Percentiles rank a stretch among this genome's conserved stretches.
Conservation (phyloP, 1,284 basidiomycete genomes). For the Dichomitus squalens region DNA sequence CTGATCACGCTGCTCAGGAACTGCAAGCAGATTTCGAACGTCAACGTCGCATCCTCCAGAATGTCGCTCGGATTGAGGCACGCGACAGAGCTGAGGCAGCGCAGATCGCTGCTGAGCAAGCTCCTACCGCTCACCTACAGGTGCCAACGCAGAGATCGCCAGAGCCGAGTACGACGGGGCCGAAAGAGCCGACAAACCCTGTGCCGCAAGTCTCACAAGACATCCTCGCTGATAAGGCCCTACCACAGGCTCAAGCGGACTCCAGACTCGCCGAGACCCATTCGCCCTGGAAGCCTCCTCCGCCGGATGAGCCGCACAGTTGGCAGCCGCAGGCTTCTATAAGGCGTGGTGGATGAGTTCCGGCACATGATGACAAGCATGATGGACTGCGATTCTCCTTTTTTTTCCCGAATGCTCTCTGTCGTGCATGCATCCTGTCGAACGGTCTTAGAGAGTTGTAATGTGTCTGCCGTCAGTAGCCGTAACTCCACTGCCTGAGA, state of each 20-base stretch:
- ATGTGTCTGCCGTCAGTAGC: too few species aligned
- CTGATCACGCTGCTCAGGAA: constrained; percentile 21
- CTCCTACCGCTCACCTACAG: constrained; percentile 7
- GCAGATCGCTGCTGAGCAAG: constrained; percentile 19
- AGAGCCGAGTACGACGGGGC: not conserved
- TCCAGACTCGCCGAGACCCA: not conserved
- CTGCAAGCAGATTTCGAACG: constrained; percentile 31
- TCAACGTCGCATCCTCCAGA: constrained; percentile 26
- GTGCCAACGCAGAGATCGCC: not conserved
- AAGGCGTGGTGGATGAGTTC: constrained; percentile 11
- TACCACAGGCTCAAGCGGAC: not conserved
- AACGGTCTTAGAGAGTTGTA: too few species aligned
- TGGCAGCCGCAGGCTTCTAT: constrained; percentile 16
- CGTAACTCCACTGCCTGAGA: too few species aligned
- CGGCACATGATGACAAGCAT: not conserved
- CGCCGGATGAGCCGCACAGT: constrained; percentile 17
- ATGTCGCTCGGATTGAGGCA: constrained; percentile 32
- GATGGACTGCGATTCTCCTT: not conserved
- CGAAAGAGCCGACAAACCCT: not conserved
- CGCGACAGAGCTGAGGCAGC: constrained; percentile 30
- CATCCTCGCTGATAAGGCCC: not conserved
- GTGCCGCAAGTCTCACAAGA: not conserved
- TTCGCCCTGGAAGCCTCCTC: constrained; percentile 22
- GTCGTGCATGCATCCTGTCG: not conserved
- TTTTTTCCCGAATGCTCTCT: not conserved